Percentiles rank a stretch among this genome's conserved stretches.
phyloP scores from a whole-genome alignment of 2,329 filamentous ascomycete species.

The Calonectria pauciramosa region DNA sequence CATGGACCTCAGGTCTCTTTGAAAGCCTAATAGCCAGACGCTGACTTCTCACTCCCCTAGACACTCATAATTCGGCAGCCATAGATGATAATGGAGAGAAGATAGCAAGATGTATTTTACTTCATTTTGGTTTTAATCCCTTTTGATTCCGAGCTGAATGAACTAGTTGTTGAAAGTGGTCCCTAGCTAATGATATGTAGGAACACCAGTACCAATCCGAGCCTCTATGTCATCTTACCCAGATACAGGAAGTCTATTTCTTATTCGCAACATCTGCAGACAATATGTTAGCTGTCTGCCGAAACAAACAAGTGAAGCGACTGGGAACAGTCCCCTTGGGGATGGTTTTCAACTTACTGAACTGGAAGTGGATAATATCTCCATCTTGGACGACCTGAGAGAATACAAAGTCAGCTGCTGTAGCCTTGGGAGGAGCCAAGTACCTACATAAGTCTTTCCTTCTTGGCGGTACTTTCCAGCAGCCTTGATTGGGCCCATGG shows the following conservation, averaged over 20 bases:
- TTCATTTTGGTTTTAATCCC: background rate
- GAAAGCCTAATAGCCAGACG: no score
- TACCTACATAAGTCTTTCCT: conserved; percentile 57
- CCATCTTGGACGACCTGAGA: conserved; percentile 56
- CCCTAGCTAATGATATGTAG: background rate
- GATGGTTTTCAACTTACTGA: conserved; percentile 52
- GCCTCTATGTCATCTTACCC: background rate
- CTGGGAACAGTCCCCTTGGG: background rate
- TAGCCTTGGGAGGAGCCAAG: background rate
- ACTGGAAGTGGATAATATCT: conserved; percentile 60
- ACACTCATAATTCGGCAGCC: no score
- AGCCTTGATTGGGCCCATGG: conserved; percentile 60
- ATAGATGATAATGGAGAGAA: no score
- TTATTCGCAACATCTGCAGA: conserved; percentile 40
- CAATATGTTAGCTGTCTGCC: conserved; percentile 17
- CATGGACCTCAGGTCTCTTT: no score
- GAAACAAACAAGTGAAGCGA: background rate
- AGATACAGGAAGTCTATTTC: conserved; percentile 31
- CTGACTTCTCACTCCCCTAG: no score
- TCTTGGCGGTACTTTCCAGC: conserved; percentile 61
- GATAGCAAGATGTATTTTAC: background rate
- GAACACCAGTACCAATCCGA: background rate
- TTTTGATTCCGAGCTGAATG: background rate
- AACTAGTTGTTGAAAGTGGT: background rate
- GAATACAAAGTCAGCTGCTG: conserved; percentile 37